Percentiles rank a stretch among this genome's conserved stretches.
phyloP scores from a whole-genome alignment of 2,329 filamentous ascomycete species.

The Xylaria polymorpha region DNA sequence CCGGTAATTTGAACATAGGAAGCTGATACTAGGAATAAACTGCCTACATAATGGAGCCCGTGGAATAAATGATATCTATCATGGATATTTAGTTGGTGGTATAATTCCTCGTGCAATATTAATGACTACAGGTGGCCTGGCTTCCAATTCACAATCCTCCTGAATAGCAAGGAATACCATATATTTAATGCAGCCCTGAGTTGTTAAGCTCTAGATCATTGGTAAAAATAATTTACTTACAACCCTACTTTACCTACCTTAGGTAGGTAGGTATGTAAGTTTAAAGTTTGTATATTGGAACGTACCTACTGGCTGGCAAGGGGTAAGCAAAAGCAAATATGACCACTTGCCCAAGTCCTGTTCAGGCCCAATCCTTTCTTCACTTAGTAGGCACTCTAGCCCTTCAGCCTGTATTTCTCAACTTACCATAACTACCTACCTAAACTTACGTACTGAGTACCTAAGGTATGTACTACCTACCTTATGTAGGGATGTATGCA shows the following conservation, averaged over 20 bases:
- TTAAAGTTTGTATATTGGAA: not conserved
- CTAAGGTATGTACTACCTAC: too few species aligned
- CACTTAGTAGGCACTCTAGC: not conserved
- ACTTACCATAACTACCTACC: not conserved
- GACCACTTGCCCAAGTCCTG: not conserved
- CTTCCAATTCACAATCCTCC: not conserved
- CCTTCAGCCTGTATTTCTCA: not conserved
- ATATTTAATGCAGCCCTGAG: not conserved
- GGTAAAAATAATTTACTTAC: too few species aligned
- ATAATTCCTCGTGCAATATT: not conserved
- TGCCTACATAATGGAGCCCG: conserved; percentile 9
- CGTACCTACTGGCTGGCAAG: not conserved
- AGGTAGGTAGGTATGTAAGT: too few species aligned
- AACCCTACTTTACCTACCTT: too few species aligned
- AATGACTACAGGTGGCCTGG: not conserved
- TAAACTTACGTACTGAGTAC: not conserved
- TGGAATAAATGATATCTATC: not conserved
- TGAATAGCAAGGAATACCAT: not conserved
- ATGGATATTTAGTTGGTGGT: not conserved
- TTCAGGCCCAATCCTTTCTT: not conserved
- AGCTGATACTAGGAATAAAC: conserved; percentile 29
- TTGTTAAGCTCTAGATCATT: too few species aligned
- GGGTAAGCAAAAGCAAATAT: not conserved
- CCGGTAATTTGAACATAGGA: conserved; percentile 36
- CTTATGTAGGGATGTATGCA: too few species aligned